Percentiles rank a stretch among this genome's conserved stretches.
Conservation (phyloP, 75 land plant species). For the Picea sitchensis region DNA sequence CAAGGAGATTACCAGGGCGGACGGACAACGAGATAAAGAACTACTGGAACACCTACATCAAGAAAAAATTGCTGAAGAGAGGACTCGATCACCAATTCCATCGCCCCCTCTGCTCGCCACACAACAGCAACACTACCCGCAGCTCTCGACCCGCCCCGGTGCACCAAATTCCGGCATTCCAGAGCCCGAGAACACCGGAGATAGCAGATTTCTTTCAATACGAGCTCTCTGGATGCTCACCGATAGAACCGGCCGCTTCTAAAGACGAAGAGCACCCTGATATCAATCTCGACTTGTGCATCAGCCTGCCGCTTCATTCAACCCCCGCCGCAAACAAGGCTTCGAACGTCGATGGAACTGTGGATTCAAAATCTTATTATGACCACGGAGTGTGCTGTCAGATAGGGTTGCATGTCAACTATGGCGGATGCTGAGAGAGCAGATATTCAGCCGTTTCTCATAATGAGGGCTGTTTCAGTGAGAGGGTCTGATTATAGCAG, state of each 20-base stretch:
- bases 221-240: background rate
- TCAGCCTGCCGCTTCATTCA: constrained; percentile 12
- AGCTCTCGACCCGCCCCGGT: background rate
- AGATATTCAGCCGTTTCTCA: no score
- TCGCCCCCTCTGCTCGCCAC: background rate
- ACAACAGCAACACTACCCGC: background rate
- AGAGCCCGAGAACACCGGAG: no score
- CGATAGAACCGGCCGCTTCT: background rate
- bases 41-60: constrained; percentile 19
- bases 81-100: constrained; percentile 14
- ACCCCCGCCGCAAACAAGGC: background rate
- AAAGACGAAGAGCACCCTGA: background rate
- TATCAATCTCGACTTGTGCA: constrained; percentile 26
- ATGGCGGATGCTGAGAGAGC: no score
- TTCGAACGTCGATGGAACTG: no score
- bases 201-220: constrained; percentile 6
- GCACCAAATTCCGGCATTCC: background rate
- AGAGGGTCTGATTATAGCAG: no score
- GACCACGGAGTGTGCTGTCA: no score
- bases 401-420: no score
- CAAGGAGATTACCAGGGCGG: constrained; percentile 8
- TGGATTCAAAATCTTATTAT: no score
- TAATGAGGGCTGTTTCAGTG: no score
- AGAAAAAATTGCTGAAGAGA: constrained; percentile 4
- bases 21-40: constrained; percentile 16